Base-by-base conservation (phyloP, 1,139 yeast genomes). In the Yamadazyma friedrichii region DNA sequence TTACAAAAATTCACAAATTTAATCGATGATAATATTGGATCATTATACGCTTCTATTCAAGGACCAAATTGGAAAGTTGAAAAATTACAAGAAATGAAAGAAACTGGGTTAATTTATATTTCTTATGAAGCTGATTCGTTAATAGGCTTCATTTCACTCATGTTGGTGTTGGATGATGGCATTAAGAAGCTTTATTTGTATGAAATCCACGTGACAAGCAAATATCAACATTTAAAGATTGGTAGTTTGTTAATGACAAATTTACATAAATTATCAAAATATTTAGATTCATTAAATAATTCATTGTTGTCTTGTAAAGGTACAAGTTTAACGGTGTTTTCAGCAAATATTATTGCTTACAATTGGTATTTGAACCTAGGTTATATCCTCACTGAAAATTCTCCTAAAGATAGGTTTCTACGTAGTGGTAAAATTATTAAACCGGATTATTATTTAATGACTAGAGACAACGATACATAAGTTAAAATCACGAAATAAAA, bases 251-350 rank as follows among this genome's bases (percentile, higher is more conserved):
- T 78, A 26, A 55, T 78, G 36, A 41, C 38, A 1, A 33, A 45
- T 3, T 60, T 73, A 28, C 73, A 71, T 37, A 17, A 40, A 1
- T 46, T 65, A 9, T 54, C 67, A 0, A 24, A 22, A 1, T 11
- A 33, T 10, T 45, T 70, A 16, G 43, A 48, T 29, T 6, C 34
- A 2, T 31, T 41, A 9, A 42, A 42, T 1, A 39, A 33, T 16
- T 30, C 32, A 2, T 13, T 29, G 17, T 17, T 46, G 4, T 15
- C 40, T 4, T 45, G 50, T 10, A 47, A 48, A 5, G 75, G 68
- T 1, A 64, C 74, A 1, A 61, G 70, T 13, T 55, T 80, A 33
- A 78, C 84, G 1, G 84, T 78, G 0, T 80, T 79, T 50, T 46
- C 74, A 15, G 68, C 64, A n/a, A 80, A 80, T 46, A 31, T 34